phyloP scores from a whole-genome alignment of 257 asterid genomes.

The Solanum arcanum region DNA sequence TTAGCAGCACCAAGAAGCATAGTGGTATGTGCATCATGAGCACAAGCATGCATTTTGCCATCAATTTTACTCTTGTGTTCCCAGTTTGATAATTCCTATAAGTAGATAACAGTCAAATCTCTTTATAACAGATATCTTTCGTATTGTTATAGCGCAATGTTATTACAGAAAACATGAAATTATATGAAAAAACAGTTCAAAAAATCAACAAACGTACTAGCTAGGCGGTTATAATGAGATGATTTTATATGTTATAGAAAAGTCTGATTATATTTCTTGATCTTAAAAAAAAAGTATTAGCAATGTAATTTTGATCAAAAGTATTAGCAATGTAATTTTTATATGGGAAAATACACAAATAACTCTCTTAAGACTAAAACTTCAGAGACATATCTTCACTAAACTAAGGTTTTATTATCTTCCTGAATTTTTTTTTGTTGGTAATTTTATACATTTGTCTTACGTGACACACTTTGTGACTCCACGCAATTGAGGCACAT shows the following conservation, averaged over 20 bases:
- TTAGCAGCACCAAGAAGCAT: conserved; percentile 24
- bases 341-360: too few species aligned
- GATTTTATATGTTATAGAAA: too few species aligned
- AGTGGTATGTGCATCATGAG: conserved; percentile 17
- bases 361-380: too few species aligned
- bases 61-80: conserved; percentile 18
- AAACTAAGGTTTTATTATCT: too few species aligned
- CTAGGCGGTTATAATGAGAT: neutral
- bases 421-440: too few species aligned
- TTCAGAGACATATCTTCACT: too few species aligned
- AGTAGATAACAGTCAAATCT: neutral
- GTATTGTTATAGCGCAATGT: too few species aligned
- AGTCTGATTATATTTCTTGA: neutral
- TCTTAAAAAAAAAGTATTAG: neutral
- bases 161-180: too few species aligned
- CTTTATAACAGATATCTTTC: neutral
- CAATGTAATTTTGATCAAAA: neutral
- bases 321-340: too few species aligned
- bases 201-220: neutral
- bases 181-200: neutral
- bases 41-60: conserved; percentile 26
- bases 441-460: too few species aligned
- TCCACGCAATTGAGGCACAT: too few species aligned
- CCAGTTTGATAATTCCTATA: conserved; percentile 11
- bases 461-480: too few species aligned